Conservation (phyloP, 306 rosid genomes). For the Gastrolobium villosum region DNA sequence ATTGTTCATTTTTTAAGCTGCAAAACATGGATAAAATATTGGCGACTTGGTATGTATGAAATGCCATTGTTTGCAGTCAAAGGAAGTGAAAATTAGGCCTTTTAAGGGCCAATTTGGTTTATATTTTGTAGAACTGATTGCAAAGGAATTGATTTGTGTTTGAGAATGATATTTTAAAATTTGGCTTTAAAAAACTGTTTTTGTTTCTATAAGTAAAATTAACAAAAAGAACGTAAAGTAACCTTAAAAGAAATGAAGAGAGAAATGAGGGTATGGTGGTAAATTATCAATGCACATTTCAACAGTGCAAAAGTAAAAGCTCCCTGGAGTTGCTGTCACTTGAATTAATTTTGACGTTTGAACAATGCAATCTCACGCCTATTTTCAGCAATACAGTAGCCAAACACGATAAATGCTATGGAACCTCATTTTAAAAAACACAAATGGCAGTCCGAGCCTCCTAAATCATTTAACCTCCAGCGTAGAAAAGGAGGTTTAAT, state of each 20-base stretch:
- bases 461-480: constrained; percentile 23
- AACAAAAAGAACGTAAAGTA: background rate
- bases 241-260: constrained; percentile 14
- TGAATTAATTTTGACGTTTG: background rate
- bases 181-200: constrained; percentile 13
- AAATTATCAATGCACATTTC: constrained; percentile 27
- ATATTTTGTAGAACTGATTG: constrained; percentile 7
- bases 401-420: constrained; percentile 7
- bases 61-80: constrained; percentile 12
- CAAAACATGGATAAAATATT: constrained; percentile 23
- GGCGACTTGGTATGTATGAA: background rate
- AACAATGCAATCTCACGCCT: background rate
- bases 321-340: constrained; percentile 6
- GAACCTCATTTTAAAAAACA: constrained; percentile 7
- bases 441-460: constrained; percentile 9
- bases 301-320: constrained; percentile 15
- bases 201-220: background rate
- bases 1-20: constrained; percentile 31
- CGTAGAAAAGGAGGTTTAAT: constrained; percentile 22
- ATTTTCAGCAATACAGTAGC: constrained; percentile 12
- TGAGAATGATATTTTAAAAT: constrained; percentile 25
- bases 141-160: background rate
- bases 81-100: constrained; percentile 20
- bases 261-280: constrained; percentile 7
- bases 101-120: background rate